Evolutionary conservation across 177 flowering plant genomes (phyloP).

Genomic region (Vitis hybrid): DNA sequence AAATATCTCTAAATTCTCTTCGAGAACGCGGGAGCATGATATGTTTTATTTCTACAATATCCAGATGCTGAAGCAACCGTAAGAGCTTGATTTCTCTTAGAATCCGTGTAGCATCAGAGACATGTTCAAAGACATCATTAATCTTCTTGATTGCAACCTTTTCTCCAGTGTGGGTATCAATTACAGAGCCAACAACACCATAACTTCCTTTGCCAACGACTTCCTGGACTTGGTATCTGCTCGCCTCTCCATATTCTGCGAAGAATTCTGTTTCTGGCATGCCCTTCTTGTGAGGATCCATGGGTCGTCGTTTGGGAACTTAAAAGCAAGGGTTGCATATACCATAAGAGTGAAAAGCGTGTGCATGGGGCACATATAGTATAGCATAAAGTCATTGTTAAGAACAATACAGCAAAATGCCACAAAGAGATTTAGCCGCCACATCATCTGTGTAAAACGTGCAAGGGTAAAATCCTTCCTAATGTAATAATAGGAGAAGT

Average conservation of each 20-base stretch:
- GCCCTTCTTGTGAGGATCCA: constrained; percentile 44
- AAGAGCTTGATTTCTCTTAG: constrained; percentile 79
- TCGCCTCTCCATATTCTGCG: constrained; percentile 80
- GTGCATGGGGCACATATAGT: too few species aligned
- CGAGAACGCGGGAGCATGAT: constrained; percentile 85
- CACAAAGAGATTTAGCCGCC: too few species aligned
- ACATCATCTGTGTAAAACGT: too few species aligned
- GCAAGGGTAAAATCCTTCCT: too few species aligned
- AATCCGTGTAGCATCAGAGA: constrained; percentile 79
- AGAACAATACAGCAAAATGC: too few species aligned
- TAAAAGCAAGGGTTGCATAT: constrained; percentile 18
- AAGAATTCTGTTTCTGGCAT: constrained; percentile 57
- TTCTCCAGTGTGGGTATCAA: constrained; percentile 70
- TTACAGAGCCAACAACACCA: constrained; percentile 71
- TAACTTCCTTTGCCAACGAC: constrained; percentile 79
- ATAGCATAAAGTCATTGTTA: too few species aligned
- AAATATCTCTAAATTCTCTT: constrained; percentile 69
- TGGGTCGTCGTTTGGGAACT: constrained; percentile 27
- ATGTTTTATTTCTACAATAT: constrained; percentile 76
- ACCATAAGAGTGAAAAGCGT: too few species aligned
- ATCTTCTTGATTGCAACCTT: constrained; percentile 80
- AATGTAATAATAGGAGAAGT: too few species aligned
- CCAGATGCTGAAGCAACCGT: constrained; percentile 71
- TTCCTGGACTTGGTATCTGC: constrained; percentile 63
- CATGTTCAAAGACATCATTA: constrained; percentile 82